phyloP scores from a whole-genome alignment of 306 rosid species.

The Psophocarpus tetragonolobus region DNA sequence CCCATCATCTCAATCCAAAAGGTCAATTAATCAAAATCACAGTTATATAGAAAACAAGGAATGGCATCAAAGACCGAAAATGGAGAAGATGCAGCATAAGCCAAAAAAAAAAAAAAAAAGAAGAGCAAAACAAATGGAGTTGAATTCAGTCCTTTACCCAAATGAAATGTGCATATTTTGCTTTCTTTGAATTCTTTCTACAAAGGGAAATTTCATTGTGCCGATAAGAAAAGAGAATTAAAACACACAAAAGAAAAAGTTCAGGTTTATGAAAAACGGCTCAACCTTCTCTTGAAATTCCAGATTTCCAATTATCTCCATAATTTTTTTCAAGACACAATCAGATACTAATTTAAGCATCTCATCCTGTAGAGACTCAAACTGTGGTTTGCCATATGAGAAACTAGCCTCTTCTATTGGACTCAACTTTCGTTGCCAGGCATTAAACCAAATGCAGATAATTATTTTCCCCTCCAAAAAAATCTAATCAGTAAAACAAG shows the following conservation, averaged over 20 bases:
- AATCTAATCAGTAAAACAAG: background rate
- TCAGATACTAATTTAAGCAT: background rate
- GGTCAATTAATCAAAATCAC: background rate
- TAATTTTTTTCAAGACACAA: background rate
- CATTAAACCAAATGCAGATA: background rate
- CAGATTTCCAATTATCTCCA: too few relatives aligned
- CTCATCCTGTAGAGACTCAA: background rate
- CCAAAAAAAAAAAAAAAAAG: background rate
- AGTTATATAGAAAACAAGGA: background rate
- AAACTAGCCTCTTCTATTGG: background rate
- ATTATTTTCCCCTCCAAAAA: background rate
- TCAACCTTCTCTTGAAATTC: background rate
- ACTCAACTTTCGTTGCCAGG: background rate
- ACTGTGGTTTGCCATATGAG: background rate
- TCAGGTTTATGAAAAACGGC: conserved; percentile 9
- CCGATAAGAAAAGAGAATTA: background rate
- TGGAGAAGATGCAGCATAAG: background rate
- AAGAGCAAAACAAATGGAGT: background rate
- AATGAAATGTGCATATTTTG: background rate
- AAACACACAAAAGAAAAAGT: background rate
- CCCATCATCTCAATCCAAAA: background rate
- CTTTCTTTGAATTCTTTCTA: background rate
- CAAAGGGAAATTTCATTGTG: background rate
- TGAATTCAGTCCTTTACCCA: conserved; percentile 13
- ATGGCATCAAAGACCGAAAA: background rate